Base-by-base conservation (phyloP, 2,329 filamentous ascomycete species). In the Celoporthe dispersa region DNA sequence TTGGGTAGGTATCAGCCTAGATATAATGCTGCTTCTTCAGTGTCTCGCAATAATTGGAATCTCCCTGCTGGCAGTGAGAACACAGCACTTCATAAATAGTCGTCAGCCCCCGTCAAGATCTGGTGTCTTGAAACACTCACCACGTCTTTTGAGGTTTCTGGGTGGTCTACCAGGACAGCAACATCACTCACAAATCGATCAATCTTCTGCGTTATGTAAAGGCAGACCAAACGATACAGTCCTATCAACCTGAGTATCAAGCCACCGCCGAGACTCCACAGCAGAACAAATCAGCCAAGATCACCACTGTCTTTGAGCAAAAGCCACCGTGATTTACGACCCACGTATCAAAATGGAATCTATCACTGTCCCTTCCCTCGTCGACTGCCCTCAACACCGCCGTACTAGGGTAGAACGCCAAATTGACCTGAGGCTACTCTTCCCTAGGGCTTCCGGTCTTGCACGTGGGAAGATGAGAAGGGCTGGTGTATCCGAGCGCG, bases 391-490 rank as follows among this genome's bases (percentile, higher is more conserved):
- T 39, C 67, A 64, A 41, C 64, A 67, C 53, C 64, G 67, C 60
- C 67, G 64, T 31, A 64, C 66, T 25, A 64, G 66, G 33, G 64
- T 60, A 19, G 53, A 69, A 51, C 67, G 67, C 44, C 61, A 48
- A 44, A 61, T 59, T 0, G 60, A 59, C 25, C 60, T 64, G 35
- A 63, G 68, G 9, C 53, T 64, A 4, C 68, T 71, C 60, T 71
- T 71, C 33, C 70, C 70, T 8, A 65, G 70, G 39, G 67, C 70
- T 6, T 71, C 70, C 16, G 70, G 70, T 25, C 61, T 71, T 62
- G 67, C 70, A 9, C 70, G 70, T 41, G 70, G 70, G 33, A 71
- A 71, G 53, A 62, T 71, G 41, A 71, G 70, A 53, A 69, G 44
- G 39, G 70, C 67, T 25, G 70, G 60, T 3, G 70, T 68, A 48